These are phyloP conservation scores for Rutstroemia sp. DNA, from an alignment of 2,329 filamentous ascomycete species.

Conservation along the genomic window DNA sequence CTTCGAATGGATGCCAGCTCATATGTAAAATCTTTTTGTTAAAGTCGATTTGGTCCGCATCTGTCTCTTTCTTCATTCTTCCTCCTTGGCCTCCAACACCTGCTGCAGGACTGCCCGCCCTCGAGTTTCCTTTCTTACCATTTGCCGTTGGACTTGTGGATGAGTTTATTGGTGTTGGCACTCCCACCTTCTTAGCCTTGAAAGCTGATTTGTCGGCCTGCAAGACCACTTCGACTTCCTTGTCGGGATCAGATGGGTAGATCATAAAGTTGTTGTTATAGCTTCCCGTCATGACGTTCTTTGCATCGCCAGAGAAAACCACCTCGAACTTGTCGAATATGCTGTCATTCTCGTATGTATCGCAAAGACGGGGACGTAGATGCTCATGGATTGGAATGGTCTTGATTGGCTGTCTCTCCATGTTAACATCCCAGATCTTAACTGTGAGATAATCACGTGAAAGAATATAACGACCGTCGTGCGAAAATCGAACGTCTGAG, in stretches of 20 bases:
- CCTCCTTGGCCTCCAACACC: constrained; percentile 70
- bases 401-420: constrained; percentile 96
- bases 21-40: constrained; percentile 99
- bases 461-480: constrained; percentile 93
- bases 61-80: constrained; percentile 97
- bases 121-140: constrained; percentile 79
- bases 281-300: constrained; percentile 99
- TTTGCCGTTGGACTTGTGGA: constrained; percentile 65
- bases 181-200: constrained; percentile 99
- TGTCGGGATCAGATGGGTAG: constrained; percentile 90
- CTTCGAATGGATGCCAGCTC: constrained; percentile 99
- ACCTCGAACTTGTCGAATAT: constrained; percentile 99
- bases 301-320: constrained; percentile 94
- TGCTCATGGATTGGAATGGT: constrained; percentile 99
- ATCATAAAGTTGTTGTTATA: constrained; percentile 99
- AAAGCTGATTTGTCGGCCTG: constrained; percentile 99
- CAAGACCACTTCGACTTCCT: constrained; percentile 93
- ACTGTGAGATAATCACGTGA: constrained; percentile 97
- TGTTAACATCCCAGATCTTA: constrained; percentile 99
- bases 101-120: constrained; percentile 79
- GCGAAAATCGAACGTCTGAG: constrained; percentile 94
- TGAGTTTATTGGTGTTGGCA: constrained; percentile 91
- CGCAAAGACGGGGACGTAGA: constrained; percentile 84
- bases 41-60: constrained; percentile 98
- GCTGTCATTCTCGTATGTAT: constrained; percentile 98